Base-by-base conservation (phyloP, 2,329 filamentous ascomycete genomes). In the Arthrinium puccinioides region DNA sequence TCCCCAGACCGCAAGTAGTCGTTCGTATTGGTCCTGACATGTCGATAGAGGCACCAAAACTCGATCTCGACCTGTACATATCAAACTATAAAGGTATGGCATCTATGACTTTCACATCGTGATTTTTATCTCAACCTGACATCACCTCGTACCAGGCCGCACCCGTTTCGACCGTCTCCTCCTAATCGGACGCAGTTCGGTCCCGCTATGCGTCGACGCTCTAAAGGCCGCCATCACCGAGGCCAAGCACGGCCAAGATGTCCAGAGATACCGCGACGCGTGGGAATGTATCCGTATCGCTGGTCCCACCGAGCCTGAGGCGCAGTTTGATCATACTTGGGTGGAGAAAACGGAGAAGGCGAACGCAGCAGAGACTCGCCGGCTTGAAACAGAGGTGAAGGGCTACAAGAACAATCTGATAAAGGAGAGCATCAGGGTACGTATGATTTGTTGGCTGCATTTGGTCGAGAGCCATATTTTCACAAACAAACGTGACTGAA, bases 361-460 rank as follows among this genome's bases (percentile, higher is more conserved):
- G 36, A 86, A 89, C 50, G 76, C 76, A 48, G 63, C 67, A 2
- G 84, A 94, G 59, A 82, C 82, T 1, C 70, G 78, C 38, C 76
- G 84, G n/a, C 69, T 97, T 38, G 87, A 96, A 55, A 67, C 74
- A 13, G 87, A 97, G 60, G 69, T 98, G 15, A 89, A 88, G 59
- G 83, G 82, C 2, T 97, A 97, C 62, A 95, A 92, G 63, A 95
- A 96, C 56, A 98, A 97, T 52, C 66, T 97, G 29, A 88, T 98
- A 51, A 95, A 96, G 58, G 92, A 98, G 64, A 96, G 88, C 64
- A 95, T 97, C 52, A 67, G 89, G 49, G 88, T 94, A 69, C 39
- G 74, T 54, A 27, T 27, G 15, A 13, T n/a, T 7, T 19, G 27
- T 11, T 3, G 31, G 9, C 4, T 15, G 14, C 6, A 5, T 13